phyloP scores from a whole-genome alignment of 1,139 yeast genomes.

The Diutina mesorugosa region DNA sequence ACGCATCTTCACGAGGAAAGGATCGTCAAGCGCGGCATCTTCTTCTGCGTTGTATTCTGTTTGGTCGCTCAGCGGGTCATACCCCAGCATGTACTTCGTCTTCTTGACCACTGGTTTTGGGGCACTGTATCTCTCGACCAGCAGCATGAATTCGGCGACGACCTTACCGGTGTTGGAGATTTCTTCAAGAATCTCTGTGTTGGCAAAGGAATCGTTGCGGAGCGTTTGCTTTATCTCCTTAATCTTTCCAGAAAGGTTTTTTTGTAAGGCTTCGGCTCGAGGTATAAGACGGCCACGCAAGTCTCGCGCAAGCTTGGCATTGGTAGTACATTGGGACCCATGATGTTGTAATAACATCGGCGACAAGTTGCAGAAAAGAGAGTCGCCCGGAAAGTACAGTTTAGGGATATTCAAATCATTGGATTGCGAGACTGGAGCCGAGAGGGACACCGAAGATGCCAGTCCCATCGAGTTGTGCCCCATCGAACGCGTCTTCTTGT shows the following conservation, averaged over 20 bases:
- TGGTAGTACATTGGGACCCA: constrained; percentile 15
- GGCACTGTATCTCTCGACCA: constrained; percentile 23
- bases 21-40: constrained; percentile 20
- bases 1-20: constrained; percentile 26
- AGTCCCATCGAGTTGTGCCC: neutral
- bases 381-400: neutral
- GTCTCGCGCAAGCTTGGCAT: constrained; percentile 21
- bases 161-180: constrained; percentile 27
- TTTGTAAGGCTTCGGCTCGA: constrained; percentile 23
- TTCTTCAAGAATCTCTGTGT: constrained; percentile 22
- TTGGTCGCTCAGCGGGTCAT: neutral
- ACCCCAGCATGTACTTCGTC: neutral
- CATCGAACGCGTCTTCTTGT: neutral
- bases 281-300: constrained; percentile 22
- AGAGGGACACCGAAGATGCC: neutral
- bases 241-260: constrained; percentile 25
- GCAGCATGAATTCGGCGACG: constrained; percentile 17
- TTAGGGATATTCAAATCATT: constrained; percentile 1
- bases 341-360: constrained; percentile 26
- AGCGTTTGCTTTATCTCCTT: constrained; percentile 30
- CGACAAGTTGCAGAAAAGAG: constrained; percentile 19
- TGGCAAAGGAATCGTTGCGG: constrained; percentile 32
- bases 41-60: constrained; percentile 7
- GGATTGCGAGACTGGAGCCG: neutral
- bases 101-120: constrained; percentile 11